phyloP scores from a whole-genome alignment of 169 alveolate species.

The Cyclospora cayetanensis region DNA sequence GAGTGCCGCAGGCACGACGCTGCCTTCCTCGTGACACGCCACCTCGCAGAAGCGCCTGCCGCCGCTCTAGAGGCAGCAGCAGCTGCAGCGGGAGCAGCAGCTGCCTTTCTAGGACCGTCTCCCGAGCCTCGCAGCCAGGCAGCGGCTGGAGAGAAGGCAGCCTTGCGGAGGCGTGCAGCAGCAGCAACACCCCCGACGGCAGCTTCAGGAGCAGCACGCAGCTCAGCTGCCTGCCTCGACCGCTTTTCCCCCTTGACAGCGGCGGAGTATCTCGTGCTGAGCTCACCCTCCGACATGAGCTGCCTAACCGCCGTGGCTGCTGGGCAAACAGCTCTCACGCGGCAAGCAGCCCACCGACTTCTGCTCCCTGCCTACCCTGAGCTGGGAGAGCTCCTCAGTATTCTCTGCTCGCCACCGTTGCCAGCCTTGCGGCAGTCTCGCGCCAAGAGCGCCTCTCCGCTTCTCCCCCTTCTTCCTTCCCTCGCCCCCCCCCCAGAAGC shows the following conservation, averaged over 20 bases:
- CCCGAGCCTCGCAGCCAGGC: not conserved
- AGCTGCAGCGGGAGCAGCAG: slow-evolving; percentile 17
- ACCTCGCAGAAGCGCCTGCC: not conserved
- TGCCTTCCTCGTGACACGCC: slow-evolving; percentile 43
- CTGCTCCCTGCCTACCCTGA: slow-evolving; percentile 16
- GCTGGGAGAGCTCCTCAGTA: not conserved
- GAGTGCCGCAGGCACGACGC: slow-evolving; percentile 57
- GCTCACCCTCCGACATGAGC: not conserved
- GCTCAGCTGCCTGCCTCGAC: not conserved
- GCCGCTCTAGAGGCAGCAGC: slow-evolving; percentile 54
- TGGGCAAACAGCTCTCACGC: not conserved
- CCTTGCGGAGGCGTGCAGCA: not conserved
- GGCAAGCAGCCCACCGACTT: slow-evolving; percentile 45
- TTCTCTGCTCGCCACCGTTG: slow-evolving; percentile 34
- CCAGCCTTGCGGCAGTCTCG: no score
- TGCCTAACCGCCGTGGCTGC: not conserved
- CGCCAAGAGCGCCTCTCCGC: no score
- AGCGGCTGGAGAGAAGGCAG: not conserved
- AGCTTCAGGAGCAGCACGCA: slow-evolving; percentile 35
- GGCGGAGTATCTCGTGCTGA: not conserved
- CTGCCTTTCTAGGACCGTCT: not conserved
- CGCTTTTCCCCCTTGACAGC: not conserved
- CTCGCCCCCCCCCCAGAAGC: slow-evolving; percentile 39
- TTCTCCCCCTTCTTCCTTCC: no score
- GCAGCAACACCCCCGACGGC: no score